These are phyloP conservation scores for Phytophthora colocasiae DNA, from an alignment of 352 stramenopile species.

Conservation along the genomic window DNA sequence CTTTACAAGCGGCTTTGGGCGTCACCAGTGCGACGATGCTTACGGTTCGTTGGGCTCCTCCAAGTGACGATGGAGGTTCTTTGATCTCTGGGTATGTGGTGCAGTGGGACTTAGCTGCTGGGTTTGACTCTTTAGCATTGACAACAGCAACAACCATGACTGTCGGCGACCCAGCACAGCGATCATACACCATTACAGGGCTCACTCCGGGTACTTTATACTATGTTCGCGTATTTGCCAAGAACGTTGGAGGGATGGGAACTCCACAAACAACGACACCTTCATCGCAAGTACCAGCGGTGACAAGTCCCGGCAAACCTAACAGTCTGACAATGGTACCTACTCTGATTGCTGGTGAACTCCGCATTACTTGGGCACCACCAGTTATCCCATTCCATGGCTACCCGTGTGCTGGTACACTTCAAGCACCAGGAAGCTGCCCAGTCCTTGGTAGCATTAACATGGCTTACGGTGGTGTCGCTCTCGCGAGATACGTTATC, in stretches of 20 bases:
- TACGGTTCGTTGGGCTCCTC: conserved; percentile 86
- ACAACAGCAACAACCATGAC: conserved; percentile 64
- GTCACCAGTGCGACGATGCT: conserved; percentile 91
- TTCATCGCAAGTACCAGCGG: conserved; percentile 52
- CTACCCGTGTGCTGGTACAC: conserved; percentile 72
- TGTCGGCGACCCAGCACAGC: conserved; percentile 60
- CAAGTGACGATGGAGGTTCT: conserved; percentile 91
- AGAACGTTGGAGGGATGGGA: conserved; percentile 62
- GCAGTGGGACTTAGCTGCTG: conserved; percentile 93
- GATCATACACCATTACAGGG: conserved; percentile 80
- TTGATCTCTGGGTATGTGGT: conserved; percentile 89
- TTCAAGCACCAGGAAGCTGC: conserved; percentile 57
- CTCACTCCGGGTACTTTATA: conserved; percentile 86
- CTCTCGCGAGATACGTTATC: conserved; percentile 92
- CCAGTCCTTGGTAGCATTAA: conserved; percentile 76
- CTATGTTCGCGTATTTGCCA: conserved; percentile 90
- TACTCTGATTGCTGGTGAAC: conserved; percentile 41
- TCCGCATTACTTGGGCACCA: conserved; percentile 64
- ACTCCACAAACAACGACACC: conserved; percentile 65
- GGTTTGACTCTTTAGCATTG: conserved; percentile 86
- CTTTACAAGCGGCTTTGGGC: conserved; percentile 82
- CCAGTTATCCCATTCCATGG: conserved; percentile 67
- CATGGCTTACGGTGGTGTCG: conserved; percentile 90
- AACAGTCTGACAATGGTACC: conserved; percentile 44
- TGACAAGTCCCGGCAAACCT: conserved; percentile 71